Conservation (phyloP, 495 filamentous ascomycete species). For the Saxispiralis lemnorum region DNA sequence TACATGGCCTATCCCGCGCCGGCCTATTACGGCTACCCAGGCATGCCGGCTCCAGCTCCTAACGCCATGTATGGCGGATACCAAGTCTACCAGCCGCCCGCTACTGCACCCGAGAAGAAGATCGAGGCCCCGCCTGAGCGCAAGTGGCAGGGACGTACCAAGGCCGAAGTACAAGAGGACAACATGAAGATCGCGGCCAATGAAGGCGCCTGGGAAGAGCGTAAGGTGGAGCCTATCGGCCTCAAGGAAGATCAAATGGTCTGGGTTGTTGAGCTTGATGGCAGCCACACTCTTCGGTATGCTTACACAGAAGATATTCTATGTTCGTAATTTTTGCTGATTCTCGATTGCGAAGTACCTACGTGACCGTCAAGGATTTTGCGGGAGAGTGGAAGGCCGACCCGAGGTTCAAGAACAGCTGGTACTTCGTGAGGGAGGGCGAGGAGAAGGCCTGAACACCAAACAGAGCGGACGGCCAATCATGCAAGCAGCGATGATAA, state of each 20-base stretch:
- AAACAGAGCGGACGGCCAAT: too few species aligned
- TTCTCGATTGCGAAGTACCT: conserved; percentile 2
- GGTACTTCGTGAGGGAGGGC: conserved; percentile 17
- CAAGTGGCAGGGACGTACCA: conserved; percentile 17
- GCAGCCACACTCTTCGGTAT: conserved; percentile 17
- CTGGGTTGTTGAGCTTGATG: conserved; percentile 21
- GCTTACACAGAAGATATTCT: background rate
- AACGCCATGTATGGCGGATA: background rate
- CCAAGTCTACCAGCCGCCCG: background rate
- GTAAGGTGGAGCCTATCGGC: conserved; percentile 18
- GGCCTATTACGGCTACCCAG: conserved; percentile 7
- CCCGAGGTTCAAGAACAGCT: conserved; percentile 15
- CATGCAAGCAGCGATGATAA: too few species aligned
- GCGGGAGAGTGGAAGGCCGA: conserved; percentile 21
- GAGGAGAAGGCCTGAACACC: conserved; percentile 5
- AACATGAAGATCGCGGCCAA: conserved; percentile 20
- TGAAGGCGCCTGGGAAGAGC: conserved; percentile 18
- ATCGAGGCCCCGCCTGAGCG: background rate
- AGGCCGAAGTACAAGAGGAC: conserved; percentile 19
- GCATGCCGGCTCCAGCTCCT: background rate
- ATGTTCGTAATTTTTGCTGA: too few species aligned
- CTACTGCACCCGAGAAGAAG: background rate
- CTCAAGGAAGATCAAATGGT: conserved; percentile 20
- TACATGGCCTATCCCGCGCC: background rate
- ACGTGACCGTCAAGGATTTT: conserved; percentile 16